Evolutionary conservation across 1,284 basidiomycete genomes (phyloP).

Genomic region (Cryptococcus sp.): DNA sequence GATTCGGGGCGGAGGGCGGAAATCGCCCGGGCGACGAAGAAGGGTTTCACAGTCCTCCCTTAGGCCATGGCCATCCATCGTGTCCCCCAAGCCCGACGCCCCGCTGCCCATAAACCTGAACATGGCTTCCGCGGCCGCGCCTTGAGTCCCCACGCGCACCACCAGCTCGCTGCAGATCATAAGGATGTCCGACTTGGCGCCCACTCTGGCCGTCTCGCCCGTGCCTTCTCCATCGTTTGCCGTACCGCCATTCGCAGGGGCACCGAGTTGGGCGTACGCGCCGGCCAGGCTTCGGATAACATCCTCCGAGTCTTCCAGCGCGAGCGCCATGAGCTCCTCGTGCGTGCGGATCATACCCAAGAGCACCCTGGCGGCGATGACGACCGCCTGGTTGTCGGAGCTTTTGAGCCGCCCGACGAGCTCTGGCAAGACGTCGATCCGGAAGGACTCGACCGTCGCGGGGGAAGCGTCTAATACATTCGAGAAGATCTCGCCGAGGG

Average conservation of each 20-base stretch:
- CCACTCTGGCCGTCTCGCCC: not conserved
- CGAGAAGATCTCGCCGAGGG: slow-evolving; percentile 17
- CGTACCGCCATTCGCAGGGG: not conserved
- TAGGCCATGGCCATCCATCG: slow-evolving; percentile 5
- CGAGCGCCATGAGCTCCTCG: slow-evolving; percentile 26
- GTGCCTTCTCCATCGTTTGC: not conserved
- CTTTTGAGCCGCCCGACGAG: slow-evolving; percentile 16
- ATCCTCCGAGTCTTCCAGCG: slow-evolving; percentile 24
- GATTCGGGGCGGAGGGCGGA: not conserved
- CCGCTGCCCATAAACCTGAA: slow-evolving; percentile 18
- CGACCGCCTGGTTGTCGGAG: not conserved
- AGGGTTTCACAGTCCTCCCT: slow-evolving; percentile 15
- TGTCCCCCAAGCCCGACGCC: not conserved
- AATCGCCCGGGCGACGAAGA: not conserved
- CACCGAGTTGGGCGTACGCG: slow-evolving; percentile 20
- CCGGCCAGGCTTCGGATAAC: slow-evolving; percentile 23
- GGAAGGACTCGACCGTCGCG: slow-evolving; percentile 13
- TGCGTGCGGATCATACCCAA: slow-evolving; percentile 22
- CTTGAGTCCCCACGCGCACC: slow-evolving; percentile 9
- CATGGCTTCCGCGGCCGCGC: slow-evolving; percentile 12
- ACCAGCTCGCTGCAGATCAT: slow-evolving; percentile 25
- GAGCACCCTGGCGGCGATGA: slow-evolving; percentile 9
- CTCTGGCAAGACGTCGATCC: slow-evolving; percentile 20
- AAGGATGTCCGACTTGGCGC: slow-evolving; percentile 26
- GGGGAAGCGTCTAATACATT: slow-evolving; percentile 9